These are phyloP conservation scores for Heimioporus sp. DNA, from an alignment of 768 basidiomycete genomes.

Conservation along the genomic window DNA sequence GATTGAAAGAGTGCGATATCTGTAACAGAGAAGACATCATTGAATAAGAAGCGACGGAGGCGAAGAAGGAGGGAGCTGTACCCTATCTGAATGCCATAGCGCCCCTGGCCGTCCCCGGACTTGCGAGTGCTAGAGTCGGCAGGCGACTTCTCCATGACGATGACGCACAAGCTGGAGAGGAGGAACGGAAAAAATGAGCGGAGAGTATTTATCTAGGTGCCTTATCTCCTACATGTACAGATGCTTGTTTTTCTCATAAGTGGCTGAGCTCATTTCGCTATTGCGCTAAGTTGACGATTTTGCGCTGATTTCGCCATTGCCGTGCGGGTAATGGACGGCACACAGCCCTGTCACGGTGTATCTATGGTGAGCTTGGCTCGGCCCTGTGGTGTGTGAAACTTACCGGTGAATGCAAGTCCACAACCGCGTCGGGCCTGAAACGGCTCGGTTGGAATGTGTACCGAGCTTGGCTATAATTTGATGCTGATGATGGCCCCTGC, in stretches of 20 bases:
- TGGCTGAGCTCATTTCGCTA: constrained; percentile 25
- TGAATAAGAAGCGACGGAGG: neutral
- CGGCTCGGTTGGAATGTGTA: neutral
- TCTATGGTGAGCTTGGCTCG: neutral
- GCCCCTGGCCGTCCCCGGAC: constrained; percentile 13
- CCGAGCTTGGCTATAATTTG: no score
- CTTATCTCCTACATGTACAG: constrained; percentile 4
- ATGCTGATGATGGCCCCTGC: no score
- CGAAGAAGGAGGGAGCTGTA: neutral
- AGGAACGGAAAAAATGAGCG: no score
- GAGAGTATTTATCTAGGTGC: constrained; percentile 11
- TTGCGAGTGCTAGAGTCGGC: constrained; percentile 11
- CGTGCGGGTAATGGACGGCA: neutral
- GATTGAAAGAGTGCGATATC: constrained; percentile 46
- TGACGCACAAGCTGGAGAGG: neutral
- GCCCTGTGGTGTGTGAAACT: neutral
- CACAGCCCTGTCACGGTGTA: neutral
- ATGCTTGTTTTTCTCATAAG: no score
- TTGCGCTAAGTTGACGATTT: neutral
- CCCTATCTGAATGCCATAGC: constrained; percentile 34
- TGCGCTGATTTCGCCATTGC: constrained; percentile 31
- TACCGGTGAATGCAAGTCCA: no score
- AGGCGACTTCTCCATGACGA: constrained; percentile 19
- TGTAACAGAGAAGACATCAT: constrained; percentile 6
- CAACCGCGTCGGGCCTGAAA: neutral